Evolutionary conservation across 2,329 filamentous ascomycete species (phyloP).

Genomic region (Aureobasidium namibiae): DNA sequence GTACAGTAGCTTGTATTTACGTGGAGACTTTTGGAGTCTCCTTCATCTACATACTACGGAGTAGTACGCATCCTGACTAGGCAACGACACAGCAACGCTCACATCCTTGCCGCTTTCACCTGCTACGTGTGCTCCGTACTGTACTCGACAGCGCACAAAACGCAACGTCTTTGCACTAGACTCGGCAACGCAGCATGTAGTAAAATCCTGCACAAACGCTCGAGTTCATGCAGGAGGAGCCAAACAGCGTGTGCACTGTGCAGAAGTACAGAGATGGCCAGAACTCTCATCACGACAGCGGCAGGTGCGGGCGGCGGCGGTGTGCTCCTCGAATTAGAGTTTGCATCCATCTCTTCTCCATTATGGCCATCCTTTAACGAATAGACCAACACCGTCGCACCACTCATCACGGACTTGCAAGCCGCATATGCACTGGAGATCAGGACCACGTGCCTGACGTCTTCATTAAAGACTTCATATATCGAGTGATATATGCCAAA

Average conservation of each 20-base stretch:
- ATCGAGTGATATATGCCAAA: background rate
- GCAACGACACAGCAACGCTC: background rate
- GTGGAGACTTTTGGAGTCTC: background rate
- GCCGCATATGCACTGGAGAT: constrained; percentile 7
- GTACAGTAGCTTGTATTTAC: constrained; percentile 4
- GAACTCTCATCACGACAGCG: background rate
- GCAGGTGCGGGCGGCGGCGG: background rate
- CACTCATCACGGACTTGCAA: background rate
- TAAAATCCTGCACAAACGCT: background rate
- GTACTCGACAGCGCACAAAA: background rate
- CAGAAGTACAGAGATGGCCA: background rate
- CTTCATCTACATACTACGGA: background rate
- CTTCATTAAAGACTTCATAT: constrained; percentile 1
- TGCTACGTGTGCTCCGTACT: too few species aligned
- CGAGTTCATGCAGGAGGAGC: constrained; percentile 3
- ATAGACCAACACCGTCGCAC: too few species aligned
- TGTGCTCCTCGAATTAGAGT: background rate
- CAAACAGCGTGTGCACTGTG: background rate
- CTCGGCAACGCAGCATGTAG: background rate
- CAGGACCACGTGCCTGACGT: constrained; percentile 5
- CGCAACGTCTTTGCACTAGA: background rate
- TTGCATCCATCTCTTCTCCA: background rate
- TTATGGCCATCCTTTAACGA: background rate
- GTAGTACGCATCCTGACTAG: background rate
- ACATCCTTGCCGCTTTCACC: background rate